phyloP scores from a whole-genome alignment of 305 asterid genomes.

The Fraxinus greggii region DNA sequence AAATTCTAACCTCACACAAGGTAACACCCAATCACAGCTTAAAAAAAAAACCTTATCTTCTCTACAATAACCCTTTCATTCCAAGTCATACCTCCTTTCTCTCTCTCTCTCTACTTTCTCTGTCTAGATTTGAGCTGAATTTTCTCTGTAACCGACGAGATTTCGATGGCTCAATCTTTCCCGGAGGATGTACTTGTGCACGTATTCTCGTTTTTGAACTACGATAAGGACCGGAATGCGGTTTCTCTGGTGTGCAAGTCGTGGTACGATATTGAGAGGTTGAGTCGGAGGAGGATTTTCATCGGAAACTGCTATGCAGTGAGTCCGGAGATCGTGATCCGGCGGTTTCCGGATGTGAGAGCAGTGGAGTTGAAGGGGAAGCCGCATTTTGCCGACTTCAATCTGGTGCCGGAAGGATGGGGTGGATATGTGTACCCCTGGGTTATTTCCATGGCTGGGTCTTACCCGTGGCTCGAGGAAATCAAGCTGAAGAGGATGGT shows the following conservation, averaged over 20 bases:
- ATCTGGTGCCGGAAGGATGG: constrained; percentile 97
- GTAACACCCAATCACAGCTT: constrained; percentile 37
- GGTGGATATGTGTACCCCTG: constrained; percentile 82
- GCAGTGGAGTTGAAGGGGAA: constrained; percentile 89
- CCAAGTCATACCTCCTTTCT: constrained; percentile 18
- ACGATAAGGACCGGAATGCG: constrained; percentile 76
- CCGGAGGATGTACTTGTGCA: constrained; percentile 97
- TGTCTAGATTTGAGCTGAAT: constrained; percentile 45
- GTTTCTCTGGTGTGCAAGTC: constrained; percentile 91
- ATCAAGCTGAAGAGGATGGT: constrained; percentile 97
- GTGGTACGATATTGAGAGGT: constrained; percentile 96
- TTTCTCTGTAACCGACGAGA: constrained; percentile 31
- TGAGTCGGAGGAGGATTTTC: constrained; percentile 78
- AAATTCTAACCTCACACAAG: constrained; percentile 35
- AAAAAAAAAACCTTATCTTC: constrained; percentile 67
- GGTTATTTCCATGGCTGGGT: constrained; percentile 67
- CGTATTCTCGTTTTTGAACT: constrained; percentile 64
- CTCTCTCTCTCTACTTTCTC: constrained; percentile 17
- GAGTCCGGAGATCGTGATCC: constrained; percentile 74
- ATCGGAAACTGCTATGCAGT: constrained; percentile 94
- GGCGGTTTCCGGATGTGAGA: constrained; percentile 80
- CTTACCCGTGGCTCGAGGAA: constrained; percentile 90
- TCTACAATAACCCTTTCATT: constrained; percentile 41
- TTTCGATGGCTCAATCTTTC: constrained; percentile 76
- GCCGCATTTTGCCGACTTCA: constrained; percentile 98